Evolutionary conservation across 768 basidiomycete genomes (phyloP).

Genomic region (Mycena rosella): DNA sequence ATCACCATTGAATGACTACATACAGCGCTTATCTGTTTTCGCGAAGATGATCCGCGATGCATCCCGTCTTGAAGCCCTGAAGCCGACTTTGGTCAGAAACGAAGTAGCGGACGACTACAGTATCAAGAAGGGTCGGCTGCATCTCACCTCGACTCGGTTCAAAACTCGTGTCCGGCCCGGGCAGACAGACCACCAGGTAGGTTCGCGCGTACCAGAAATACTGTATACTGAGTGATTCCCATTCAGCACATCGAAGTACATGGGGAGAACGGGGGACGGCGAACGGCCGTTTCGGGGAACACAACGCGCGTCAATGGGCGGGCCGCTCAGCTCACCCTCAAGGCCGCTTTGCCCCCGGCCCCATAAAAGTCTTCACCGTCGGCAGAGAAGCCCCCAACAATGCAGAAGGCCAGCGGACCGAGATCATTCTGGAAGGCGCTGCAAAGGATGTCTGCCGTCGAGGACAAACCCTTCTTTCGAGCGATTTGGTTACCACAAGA

Average conservation of each 20-base stretch:
- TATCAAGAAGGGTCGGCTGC: constrained; percentile 45
- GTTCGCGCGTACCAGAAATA: neutral
- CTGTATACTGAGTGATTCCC: neutral
- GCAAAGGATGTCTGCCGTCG: constrained; percentile 43
- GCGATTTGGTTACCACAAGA: constrained; percentile 49
- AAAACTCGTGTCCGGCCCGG: constrained; percentile 58
- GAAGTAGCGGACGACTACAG: constrained; percentile 53
- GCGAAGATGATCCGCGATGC: constrained; percentile 55
- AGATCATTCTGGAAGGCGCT: constrained; percentile 47
- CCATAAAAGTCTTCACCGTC: constrained; percentile 54
- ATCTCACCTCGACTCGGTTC: constrained; percentile 56
- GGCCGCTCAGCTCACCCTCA: constrained; percentile 4
- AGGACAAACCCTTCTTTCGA: constrained; percentile 49
- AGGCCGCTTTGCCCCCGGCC: constrained; percentile 43
- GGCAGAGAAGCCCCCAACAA: constrained; percentile 63
- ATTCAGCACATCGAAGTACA: constrained; percentile 10
- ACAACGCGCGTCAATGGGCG: neutral
- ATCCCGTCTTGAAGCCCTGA: constrained; percentile 53
- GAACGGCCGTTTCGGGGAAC: neutral
- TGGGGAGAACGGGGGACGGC: neutral
- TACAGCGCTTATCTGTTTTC: constrained; percentile 54
- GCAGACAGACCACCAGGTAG: neutral
- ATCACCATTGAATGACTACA: constrained; percentile 34
- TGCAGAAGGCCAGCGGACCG: constrained; percentile 53
- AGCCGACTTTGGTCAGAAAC: constrained; percentile 61